Percentiles rank a stretch among this genome's conserved stretches.
Evolutionary conservation across 2,329 filamentous ascomycete genomes (phyloP).

Genomic region (Fusarium pseudoanthophilum): DNA sequence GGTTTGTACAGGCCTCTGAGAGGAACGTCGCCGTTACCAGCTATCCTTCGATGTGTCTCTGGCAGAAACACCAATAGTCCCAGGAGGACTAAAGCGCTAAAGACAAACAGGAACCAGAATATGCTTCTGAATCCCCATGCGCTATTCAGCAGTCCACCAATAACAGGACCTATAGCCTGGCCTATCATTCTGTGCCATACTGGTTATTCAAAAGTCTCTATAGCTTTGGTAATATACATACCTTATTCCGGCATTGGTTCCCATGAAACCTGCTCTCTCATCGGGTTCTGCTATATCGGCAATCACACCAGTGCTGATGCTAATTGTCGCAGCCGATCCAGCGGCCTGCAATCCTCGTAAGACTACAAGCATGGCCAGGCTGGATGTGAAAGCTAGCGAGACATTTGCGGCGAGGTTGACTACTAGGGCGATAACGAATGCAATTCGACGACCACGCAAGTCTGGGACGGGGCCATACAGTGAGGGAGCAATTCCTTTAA

Average conservation of each 20-base stretch:
- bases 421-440: background rate
- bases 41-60: background rate
- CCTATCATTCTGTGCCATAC: constrained; percentile 15
- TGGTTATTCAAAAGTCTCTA: background rate
- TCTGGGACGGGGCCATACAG: background rate
- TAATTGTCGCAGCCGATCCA: constrained; percentile 37
- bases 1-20: background rate
- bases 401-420: background rate
- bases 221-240: background rate
- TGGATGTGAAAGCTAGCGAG: background rate
- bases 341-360: constrained; percentile 35
- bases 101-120: constrained; percentile 46
- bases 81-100: constrained; percentile 32
- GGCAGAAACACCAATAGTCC: background rate
- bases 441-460: background rate
- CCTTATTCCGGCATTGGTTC: constrained; percentile 22
- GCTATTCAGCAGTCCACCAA: constrained; percentile 46
- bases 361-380: background rate
- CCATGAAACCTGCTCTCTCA: constrained; percentile 38
- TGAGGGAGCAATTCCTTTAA: background rate
- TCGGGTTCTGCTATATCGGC: constrained; percentile 33
- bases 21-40: background rate
- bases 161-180: constrained; percentile 48
- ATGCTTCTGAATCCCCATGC: constrained; percentile 47
- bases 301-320: constrained; percentile 40